Conservation (phyloP, 306 rosid genomes). For the Quercus gilva region DNA sequence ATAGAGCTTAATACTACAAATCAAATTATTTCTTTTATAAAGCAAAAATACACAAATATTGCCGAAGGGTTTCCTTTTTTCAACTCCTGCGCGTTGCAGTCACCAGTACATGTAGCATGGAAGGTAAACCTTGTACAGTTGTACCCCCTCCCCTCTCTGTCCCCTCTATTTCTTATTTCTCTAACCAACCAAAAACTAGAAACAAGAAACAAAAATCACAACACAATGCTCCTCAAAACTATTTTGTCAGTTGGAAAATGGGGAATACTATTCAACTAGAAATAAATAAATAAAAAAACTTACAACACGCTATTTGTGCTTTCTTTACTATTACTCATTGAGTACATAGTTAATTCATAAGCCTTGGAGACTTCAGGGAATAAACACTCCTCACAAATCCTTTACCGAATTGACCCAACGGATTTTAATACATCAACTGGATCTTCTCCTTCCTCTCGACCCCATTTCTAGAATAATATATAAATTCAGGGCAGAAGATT, state of each 20-base stretch:
- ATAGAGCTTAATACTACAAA: too few species aligned
- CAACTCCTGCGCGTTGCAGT: not conserved
- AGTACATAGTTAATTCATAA: not conserved
- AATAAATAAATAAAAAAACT: not conserved
- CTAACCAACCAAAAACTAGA: not conserved
- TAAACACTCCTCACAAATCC: slow-evolving; percentile 48
- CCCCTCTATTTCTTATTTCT: not conserved
- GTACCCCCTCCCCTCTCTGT: too few species aligned
- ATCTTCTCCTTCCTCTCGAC: slow-evolving; percentile 37
- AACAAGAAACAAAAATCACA: not conserved
- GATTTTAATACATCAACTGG: slow-evolving; percentile 38
- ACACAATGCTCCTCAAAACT: not conserved
- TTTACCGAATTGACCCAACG: slow-evolving; percentile 44
- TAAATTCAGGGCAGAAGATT: slow-evolving; percentile 3
- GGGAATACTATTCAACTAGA: not conserved
- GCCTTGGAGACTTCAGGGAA: slow-evolving; percentile 46
- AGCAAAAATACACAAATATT: not conserved
- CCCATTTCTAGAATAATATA: slow-evolving; percentile 62
- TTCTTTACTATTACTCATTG: not conserved
- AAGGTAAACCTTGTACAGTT: not conserved
- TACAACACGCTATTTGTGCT: not conserved
- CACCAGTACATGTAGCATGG: not conserved
- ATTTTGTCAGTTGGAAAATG: not conserved
- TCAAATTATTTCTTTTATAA: too few species aligned
- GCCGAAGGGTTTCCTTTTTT: not conserved